phyloP scores from a whole-genome alignment of 108 stramenopile species.

The Seminavis robusta region DNA sequence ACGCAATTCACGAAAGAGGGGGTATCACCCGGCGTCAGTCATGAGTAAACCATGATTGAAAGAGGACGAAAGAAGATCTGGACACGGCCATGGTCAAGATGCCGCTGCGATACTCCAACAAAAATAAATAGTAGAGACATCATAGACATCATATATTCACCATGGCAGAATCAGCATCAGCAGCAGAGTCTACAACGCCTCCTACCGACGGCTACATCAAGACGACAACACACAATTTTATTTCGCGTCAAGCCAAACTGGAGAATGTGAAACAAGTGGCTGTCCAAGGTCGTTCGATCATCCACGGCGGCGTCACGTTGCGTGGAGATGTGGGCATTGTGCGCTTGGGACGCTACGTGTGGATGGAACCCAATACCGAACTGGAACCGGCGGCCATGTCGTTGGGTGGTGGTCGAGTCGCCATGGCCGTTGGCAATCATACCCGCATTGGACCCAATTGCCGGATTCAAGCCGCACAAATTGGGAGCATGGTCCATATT shows the following conservation, averaged over 20 bases:
- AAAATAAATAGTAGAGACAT: no score
- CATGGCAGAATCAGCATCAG: no score
- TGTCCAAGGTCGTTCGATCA: constrained; percentile 40
- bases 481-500: constrained; percentile 48
- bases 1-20: no score
- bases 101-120: no score
- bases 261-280: constrained; percentile 39
- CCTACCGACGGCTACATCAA: no score
- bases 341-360: constrained; percentile 39
- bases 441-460: constrained; percentile 40
- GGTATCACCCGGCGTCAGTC: no score
- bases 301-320: constrained; percentile 22
- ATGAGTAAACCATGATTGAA: no score
- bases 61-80: no score
- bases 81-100: no score
- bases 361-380: constrained; percentile 18
- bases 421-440: constrained; percentile 40
- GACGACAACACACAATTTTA: constrained; percentile 47
- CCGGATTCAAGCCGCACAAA: constrained; percentile 41
- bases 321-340: constrained; percentile 42
- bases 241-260: constrained; percentile 39
- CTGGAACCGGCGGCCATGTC: constrained; percentile 36
- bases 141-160: no score
- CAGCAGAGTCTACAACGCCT: no score
- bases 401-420: no score